Percentiles rank a stretch among this genome's conserved stretches.
Evolutionary conservation across 2,329 filamentous ascomycete genomes (phyloP).

Genomic region (Mycosphaerella sp.): DNA sequence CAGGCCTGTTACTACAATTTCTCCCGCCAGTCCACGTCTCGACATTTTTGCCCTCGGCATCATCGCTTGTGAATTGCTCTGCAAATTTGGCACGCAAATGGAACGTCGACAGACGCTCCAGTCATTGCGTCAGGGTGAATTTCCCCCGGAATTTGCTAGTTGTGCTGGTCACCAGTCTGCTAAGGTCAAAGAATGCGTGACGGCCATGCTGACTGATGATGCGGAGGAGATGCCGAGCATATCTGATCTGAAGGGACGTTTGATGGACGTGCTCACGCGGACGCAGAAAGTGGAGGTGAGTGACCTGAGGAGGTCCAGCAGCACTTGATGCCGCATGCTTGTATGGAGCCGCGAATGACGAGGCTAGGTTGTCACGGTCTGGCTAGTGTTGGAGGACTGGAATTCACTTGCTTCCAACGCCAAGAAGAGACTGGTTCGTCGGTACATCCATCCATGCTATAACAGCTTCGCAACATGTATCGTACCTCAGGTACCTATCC

Average conservation of each 20-base stretch:
- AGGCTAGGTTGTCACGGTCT: no score
- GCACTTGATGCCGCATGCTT: not conserved
- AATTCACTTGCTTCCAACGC: no score
- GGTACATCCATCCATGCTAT: no score
- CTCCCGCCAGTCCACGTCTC: conserved; percentile 45
- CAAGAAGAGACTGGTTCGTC: no score
- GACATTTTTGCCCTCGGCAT: conserved; percentile 59
- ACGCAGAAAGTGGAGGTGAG: not conserved
- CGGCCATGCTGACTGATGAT: conserved; percentile 12
- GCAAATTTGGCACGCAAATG: conserved; percentile 44
- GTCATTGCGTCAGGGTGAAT: conserved; percentile 24
- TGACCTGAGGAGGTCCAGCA: conserved; percentile 2
- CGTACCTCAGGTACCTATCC: no score
- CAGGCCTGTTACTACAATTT: conserved; percentile 42
- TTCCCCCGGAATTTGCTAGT: conserved; percentile 14
- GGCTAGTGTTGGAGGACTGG: no score
- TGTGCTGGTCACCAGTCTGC: conserved; percentile 9
- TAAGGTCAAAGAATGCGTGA: conserved; percentile 12
- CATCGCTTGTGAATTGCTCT: conserved; percentile 56
- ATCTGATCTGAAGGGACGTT: conserved; percentile 4
- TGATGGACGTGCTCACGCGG: conserved; percentile 1
- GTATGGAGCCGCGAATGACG: no score
- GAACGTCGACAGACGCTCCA: conserved; percentile 36
- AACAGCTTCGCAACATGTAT: no score
- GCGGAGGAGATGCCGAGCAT: not conserved